Base-by-base conservation (phyloP, 1,139 yeast species). In the Blastobotrys apis region DNA sequence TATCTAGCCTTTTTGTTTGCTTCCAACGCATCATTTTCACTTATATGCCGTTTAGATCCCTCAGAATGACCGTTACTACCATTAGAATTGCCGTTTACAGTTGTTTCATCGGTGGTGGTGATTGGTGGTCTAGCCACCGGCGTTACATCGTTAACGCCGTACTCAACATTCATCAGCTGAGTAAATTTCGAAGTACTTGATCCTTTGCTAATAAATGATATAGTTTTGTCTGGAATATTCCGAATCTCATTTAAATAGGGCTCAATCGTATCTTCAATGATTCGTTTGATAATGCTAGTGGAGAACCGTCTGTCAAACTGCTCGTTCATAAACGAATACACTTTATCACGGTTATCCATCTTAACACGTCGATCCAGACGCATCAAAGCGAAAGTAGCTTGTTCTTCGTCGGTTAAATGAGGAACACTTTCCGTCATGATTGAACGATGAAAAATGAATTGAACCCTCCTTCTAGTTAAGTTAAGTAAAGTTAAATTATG, bases 381-480 rank as follows among this genome's bases (percentile, higher is more conserved):
- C 43, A 39, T 39, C n/a, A 16, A 23, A 6, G 38, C 43, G 17
- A 39, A 39, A 5, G 38, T 39, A 3, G 37, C 37, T 5, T 22
- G 15, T 12, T 33, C 43, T 2, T n/a, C 17, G 10, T 38, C 41
- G 6, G 15, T 23, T 23, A 23, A n/a, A n/a, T n/a, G n/a, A n/a
- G n/a, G n/a, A n/a, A n/a, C n/a, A n/a, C n/a, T n/a, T n/a, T n/a
- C n/a, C n/a, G n/a, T n/a, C n/a, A n/a, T n/a, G n/a, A n/a, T n/a
- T n/a, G n/a, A n/a, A n/a, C n/a, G n/a, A n/a, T n/a, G n/a, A n/a
- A n/a, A n/a, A n/a, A n/a, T n/a, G n/a, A n/a, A n/a, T n/a, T n/a
- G n/a, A n/a, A n/a, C n/a, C n/a, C n/a, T n/a, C n/a, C n/a, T n/a
- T n/a, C n/a, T n/a, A n/a, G n/a, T n/a, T n/a, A n/a, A n/a, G n/a